Base-by-base conservation (phyloP, 208 protist genomes). In the Leishmania guyanensis region DNA sequence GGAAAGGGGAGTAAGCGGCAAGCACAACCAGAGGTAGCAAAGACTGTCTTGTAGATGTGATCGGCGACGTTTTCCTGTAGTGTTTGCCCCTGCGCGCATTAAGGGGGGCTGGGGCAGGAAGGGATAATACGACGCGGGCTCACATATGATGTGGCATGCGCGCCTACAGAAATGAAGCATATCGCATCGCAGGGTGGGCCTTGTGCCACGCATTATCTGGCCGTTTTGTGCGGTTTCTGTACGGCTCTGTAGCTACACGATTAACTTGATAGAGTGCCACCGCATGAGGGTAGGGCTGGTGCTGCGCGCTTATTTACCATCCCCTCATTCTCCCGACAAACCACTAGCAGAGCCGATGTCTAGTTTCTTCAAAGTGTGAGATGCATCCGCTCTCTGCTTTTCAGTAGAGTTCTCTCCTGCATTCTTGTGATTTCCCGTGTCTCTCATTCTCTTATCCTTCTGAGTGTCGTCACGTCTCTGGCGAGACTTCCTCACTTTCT, bases 371-470 rank as follows among this genome's bases (percentile, higher is more conserved):
- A 26, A 6, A 9, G 56, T 1, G 0, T 12, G 22, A n/a, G 56
- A 62, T 12, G 56, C 22, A 8, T 26, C 1, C 8, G 22, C 22
- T 29, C 22, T 62, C 22, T 62, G 56, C 22, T n/a, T 12, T 62
- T 62, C 56, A 62, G 22, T 12, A 10, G 56, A 12, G 14, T 12
- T 81, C 46, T 77, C 53, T 75, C 36, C 69, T 62, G 75, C 69
- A 20, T 72, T 64, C 12, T 60, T 69, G 6, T 56, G 12, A 73
- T 78, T 78, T 0, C 8, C 36, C 3, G 20, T 77, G 64, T n/a
- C n/a, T 43, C 5, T 5, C 10, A 6, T 33, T 62, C 22, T 17
- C 10, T 4, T 62, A 29, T 8, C 1, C 6, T 62, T 62, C 22
- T 69, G 29, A 46, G 64, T 10, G 20, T 3, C 8, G 6, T 9